Base-by-base conservation (phyloP, 768 basidiomycete species). In the Lactarius psammicola region DNA sequence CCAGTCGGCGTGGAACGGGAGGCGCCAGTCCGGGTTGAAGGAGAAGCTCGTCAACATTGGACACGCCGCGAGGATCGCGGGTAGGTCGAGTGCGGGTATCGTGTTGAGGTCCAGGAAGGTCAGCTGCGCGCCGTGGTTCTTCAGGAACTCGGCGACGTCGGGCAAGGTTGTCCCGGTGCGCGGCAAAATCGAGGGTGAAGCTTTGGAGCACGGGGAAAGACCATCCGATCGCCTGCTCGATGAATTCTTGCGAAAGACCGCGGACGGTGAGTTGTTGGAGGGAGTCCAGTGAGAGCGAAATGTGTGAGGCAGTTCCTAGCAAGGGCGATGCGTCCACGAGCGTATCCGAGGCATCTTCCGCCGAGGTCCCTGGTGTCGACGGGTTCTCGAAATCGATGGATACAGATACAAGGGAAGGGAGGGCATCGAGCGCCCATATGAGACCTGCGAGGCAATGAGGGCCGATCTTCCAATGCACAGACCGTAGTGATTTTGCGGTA, bases 11-110 rank as follows among this genome's bases (percentile, higher is more conserved):
- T 65, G 68, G 54, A 65, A 68, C 0, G 70, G 72, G 18, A 87
- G 74, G 15, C 82, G 81, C 89, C 90, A 91, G 72, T 92, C 90
- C 31, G 81, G 84, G 72, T 90, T 92, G 78, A 92, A 91, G 28
- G 82, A 80, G 72, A 92, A 85, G 0, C 85, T 82, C 23, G 74
- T 77, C 34, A 92, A 82, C 56, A 78, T 73, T 0, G 88, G 89
- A 69, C 89, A 91, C 8, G 84, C 74, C 15, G 86, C 85, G 30
- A 91, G 81, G 65, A 88, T 82, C 28, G 77, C 77, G 5, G 85
- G 76, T 17, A 90, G 77, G 65, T 89, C 84, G 31, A 89, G 77
- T 0, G 78, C 69, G 7, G 83, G 83, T 53, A 84, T 81, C 69
- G 82, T 82, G 71, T 87, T 80, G 17, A 91, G 72, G 74, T 91